Percentiles rank a stretch among this genome's conserved stretches.
Evolutionary conservation across 768 basidiomycete genomes (phyloP).

Genomic region (Pholiota molesta): DNA sequence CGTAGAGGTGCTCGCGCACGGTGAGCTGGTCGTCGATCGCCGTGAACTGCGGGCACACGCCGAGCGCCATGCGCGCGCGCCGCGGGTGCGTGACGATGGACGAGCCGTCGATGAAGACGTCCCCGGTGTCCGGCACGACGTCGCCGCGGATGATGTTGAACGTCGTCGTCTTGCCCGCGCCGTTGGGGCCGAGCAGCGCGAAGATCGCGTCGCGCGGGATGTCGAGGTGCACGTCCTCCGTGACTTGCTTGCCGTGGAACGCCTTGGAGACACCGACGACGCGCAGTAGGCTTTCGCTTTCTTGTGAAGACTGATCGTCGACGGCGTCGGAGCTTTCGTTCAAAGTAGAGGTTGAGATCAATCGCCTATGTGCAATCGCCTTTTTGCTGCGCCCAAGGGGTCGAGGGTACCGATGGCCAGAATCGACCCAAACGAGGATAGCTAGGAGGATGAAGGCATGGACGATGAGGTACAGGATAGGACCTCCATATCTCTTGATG

Average conservation of each 20-base stretch:
- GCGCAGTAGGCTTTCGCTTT: conserved; percentile 65
- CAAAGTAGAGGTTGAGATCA: not conserved
- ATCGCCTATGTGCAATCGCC: not conserved
- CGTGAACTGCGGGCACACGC: conserved; percentile 85
- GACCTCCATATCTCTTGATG: conserved; percentile 70
- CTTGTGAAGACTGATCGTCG: conserved; percentile 24
- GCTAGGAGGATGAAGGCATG: conserved; percentile 60
- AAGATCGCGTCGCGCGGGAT: conserved; percentile 64
- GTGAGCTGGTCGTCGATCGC: conserved; percentile 80
- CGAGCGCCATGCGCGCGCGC: conserved; percentile 66
- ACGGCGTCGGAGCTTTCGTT: conserved; percentile 1
- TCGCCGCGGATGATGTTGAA: conserved; percentile 84
- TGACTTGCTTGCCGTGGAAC: conserved; percentile 58
- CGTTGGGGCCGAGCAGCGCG: conserved; percentile 79
- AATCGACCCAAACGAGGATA: conserved; percentile 72
- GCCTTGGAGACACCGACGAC: conserved; percentile 66
- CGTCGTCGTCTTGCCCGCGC: conserved; percentile 82
- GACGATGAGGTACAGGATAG: conserved; percentile 71
- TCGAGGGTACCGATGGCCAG: conserved; percentile 57
- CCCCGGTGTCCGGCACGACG: conserved; percentile 65
- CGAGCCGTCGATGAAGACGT: conserved; percentile 64
- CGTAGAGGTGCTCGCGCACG: conserved; percentile 71
- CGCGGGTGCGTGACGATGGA: conserved; percentile 66
- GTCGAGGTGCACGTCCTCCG: conserved; percentile 74
- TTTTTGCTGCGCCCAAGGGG: conserved; percentile 27